phyloP scores from a whole-genome alignment of 257 asterid genomes.

The Nicotiana knightiana region DNA sequence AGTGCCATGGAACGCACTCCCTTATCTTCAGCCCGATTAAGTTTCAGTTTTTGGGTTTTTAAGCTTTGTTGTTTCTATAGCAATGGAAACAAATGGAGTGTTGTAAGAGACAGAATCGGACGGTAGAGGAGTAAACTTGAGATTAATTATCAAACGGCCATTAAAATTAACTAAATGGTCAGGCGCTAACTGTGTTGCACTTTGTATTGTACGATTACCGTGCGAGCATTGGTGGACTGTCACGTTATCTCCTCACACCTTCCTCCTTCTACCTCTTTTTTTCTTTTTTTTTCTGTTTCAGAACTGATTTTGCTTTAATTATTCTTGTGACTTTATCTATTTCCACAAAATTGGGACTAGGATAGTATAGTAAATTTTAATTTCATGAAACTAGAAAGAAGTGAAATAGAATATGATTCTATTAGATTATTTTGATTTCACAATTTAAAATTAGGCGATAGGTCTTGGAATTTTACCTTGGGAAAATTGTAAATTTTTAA shows the following conservation, averaged over 20 bases:
- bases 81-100: neutral
- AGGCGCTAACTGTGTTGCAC: neutral
- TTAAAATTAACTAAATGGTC: neutral
- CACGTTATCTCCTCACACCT: neutral
- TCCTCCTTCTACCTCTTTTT: too few species aligned
- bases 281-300: too few species aligned
- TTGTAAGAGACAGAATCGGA: too few species aligned
- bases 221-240: neutral
- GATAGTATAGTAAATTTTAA: too few species aligned
- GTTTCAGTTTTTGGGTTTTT: neutral
- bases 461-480: neutral
- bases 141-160: neutral
- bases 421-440: too few species aligned
- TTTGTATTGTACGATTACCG: neutral
- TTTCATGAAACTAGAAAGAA: neutral
- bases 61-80: neutral
- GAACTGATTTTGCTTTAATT: too few species aligned
- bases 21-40: slow-evolving; percentile 11
- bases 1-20: slow-evolving; percentile 1
- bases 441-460: neutral
- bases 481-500: too few species aligned
- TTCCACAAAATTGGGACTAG: too few species aligned
- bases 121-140: neutral
- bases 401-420: too few species aligned
- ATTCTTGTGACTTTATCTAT: too few species aligned